These are phyloP conservation scores for Mortierella sp. DNA, from an alignment of 371 early-diverging fungal genomes.

Conservation along the genomic window DNA sequence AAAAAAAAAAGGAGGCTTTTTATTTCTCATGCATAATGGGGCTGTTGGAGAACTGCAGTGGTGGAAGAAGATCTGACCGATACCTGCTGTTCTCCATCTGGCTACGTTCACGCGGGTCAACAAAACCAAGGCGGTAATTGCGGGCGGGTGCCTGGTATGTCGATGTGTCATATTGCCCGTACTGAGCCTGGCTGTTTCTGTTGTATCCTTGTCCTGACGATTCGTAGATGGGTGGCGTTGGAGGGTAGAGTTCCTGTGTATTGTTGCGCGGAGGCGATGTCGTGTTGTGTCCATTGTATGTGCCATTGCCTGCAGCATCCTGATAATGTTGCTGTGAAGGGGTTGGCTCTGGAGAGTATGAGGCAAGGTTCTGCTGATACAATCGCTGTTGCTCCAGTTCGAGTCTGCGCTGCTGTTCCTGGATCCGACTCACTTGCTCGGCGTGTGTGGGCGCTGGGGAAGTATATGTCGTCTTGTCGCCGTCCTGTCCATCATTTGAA, in stretches of 20 bases:
- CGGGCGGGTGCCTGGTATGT: conserved; percentile 26
- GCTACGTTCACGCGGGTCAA: conserved; percentile 37
- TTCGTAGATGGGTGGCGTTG: conserved; percentile 19
- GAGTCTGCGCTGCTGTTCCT: conserved; percentile 46
- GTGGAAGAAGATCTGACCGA: conserved; percentile 37
- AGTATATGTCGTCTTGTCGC: neutral
- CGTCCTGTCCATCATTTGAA: neutral
- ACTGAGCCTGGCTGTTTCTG: conserved; percentile 18
- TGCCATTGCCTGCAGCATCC: conserved; percentile 11
- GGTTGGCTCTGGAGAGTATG: conserved; percentile 29
- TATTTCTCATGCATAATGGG: conserved; percentile 46
- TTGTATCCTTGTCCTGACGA: conserved; percentile 8
- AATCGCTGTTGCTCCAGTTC: conserved; percentile 47
- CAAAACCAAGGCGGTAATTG: conserved; percentile 40
- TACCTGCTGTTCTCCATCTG: conserved; percentile 36
- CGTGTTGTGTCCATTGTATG: conserved; percentile 7
- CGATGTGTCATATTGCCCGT: conserved; percentile 20
- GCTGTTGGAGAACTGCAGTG: conserved; percentile 29
- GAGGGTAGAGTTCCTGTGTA: conserved; percentile 39
- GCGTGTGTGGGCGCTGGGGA: conserved; percentile 13
- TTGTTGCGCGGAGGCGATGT: conserved; percentile 16
- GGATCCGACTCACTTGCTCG: conserved; percentile 31
- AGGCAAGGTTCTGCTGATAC: conserved; percentile 39
- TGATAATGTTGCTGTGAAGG: conserved; percentile 32
- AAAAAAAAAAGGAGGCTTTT: neutral